These are phyloP conservation scores for Solanum acaule DNA, from an alignment of 257 asterid genomes.

Conservation along the genomic window DNA sequence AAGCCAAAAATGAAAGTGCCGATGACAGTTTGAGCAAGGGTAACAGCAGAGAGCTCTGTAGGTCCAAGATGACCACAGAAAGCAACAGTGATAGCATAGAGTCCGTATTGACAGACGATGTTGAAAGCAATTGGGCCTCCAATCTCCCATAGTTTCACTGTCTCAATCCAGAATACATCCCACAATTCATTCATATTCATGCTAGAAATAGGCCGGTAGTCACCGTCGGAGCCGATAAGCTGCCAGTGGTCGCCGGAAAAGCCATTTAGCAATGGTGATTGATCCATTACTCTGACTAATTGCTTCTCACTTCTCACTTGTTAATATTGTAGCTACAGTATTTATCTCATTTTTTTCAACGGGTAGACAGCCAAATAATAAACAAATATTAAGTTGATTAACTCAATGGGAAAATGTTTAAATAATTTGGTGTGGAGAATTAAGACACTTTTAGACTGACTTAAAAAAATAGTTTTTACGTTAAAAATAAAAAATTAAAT, in stretches of 20 bases:
- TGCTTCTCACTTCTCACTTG: no score
- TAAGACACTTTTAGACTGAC: no score
- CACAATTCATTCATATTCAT: constrained; percentile 20
- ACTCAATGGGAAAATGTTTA: no score
- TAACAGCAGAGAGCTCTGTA: constrained; percentile 53
- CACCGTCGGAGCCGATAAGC: constrained; percentile 42
- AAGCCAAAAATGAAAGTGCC: constrained; percentile 48
- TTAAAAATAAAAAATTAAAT: no score
- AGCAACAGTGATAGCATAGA: constrained; percentile 29
- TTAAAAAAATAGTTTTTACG: no score
- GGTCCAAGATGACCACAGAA: constrained; percentile 80
- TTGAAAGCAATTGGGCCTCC: constrained; percentile 69
- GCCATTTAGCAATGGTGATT: constrained; percentile 33
- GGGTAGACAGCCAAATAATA: background rate
- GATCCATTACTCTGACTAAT: constrained; percentile 18
- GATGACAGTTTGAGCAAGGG: constrained; percentile 55
- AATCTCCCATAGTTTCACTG: constrained; percentile 53
- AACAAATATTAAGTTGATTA: no score
- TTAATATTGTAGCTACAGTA: no score
- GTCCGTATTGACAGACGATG: constrained; percentile 50
- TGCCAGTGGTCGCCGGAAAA: constrained; percentile 4
- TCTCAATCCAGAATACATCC: constrained; percentile 44
- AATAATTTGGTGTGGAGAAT: no score
- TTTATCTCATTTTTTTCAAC: background rate
- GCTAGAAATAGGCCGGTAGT: constrained; percentile 40